Evolutionary conservation across 176 grass and related monocot genomes (phyloP), one percentile per base, ranked within the genome.

Genomic region (Oryza brachyantha): DNA sequence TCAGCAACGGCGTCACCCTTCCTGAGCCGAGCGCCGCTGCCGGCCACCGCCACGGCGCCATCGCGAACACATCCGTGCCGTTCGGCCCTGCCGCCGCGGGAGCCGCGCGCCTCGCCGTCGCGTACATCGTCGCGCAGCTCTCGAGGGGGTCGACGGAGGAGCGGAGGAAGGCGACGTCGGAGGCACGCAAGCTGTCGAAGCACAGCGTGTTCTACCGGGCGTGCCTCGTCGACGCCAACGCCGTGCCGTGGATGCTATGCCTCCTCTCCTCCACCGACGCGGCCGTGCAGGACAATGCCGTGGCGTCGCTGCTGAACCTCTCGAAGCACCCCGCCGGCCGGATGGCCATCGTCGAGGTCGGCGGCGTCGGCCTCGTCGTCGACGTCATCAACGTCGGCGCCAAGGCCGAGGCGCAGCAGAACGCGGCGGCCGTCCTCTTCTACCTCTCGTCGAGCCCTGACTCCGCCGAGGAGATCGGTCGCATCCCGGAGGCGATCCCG

Each of bases 361-460:
- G 90, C 3, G 90, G 92, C 29, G 73, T 94, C 31, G 82, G 85
- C 58, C 89, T 93, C 19, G 82, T 99, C 28, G 83, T 93, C 13
- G 96, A 99, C 81, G 61, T 91, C 34, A 82, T 99, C 28, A 90
- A 88, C 57, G 41, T 78, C 13, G 92, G 85, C 19, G 69, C 81
- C 54, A 87, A 82, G 58, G 39, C 66, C 13, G 88, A 93, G 61
- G 70, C 88, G 36, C 58, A 70, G 81, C 90, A 99, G 75, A 94
- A 95, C 79, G 96, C 96, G 12, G 92, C 72, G 21, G 92, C 90
- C 57, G 81, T 99, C 0, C 64, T 99, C 17, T 99, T 94, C 90
- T 94, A 95, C 70, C 87, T 99, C 27, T 85, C 96, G 19, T 89
- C 90, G 11, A 40, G 69, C 38, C 19, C 81, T 25, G 85, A 89